Percentiles rank a stretch among this genome's conserved stretches.
Conservation (phyloP, 2,329 filamentous ascomycete genomes). For the Sporothrix pallida region DNA sequence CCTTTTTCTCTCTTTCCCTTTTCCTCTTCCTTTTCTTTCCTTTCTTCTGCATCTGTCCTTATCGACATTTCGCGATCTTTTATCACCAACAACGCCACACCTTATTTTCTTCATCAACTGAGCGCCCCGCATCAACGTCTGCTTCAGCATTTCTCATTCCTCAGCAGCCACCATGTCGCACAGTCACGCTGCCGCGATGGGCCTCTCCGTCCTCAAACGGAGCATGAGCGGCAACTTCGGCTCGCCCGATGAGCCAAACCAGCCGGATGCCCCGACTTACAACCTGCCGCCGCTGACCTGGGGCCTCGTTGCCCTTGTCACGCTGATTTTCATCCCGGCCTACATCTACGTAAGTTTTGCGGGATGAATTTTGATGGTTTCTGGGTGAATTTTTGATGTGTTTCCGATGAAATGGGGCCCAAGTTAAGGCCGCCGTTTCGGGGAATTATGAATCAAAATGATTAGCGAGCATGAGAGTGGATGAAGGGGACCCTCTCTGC, state of each 20-base stretch:
- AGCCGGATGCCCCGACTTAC: conserved; percentile 34
- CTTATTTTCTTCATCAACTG: neutral
- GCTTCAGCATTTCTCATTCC: neutral
- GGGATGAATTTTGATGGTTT: neutral
- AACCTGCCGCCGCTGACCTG: conserved; percentile 45
- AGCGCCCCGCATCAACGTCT: too few relatives aligned
- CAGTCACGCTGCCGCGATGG: conserved; percentile 19
- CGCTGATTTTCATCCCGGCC: conserved; percentile 54
- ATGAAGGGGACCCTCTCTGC: neutral
- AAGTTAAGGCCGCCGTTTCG: too few relatives aligned
- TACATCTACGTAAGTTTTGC: conserved; percentile 49
- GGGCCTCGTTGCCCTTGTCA: conserved; percentile 49
- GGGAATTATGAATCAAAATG: too few relatives aligned
- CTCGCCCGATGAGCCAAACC: conserved; percentile 32
- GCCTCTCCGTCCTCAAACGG: conserved; percentile 35
- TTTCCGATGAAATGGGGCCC: too few relatives aligned
- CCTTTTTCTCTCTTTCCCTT: neutral
- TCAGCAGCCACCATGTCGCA: conserved; percentile 29
- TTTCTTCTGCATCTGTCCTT: conserved; percentile 5
- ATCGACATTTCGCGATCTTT: neutral
- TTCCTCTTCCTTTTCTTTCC: neutral
- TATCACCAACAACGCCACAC: conserved; percentile 1
- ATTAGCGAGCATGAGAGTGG: neutral
- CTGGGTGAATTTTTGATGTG: too few relatives aligned
- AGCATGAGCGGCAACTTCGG: conserved; percentile 31